Evolutionary conservation across 31 red algal genomes (phyloP), one percentile per base, ranked within the genome.

Genomic region (Odonthalia washingtoniensis): DNA sequence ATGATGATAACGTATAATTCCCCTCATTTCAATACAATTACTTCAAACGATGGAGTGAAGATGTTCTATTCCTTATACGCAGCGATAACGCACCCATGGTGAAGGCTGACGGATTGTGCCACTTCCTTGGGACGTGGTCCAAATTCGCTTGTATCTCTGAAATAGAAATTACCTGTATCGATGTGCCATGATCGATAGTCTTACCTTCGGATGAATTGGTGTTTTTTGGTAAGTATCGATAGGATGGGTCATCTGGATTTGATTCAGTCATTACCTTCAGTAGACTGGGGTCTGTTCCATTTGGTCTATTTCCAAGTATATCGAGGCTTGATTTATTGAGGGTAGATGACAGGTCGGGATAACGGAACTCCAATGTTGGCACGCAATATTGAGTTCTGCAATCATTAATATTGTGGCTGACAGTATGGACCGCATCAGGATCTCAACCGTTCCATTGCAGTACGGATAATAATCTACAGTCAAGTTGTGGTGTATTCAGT

Each of bases 291-390:
- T 68, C 0, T 17, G 76, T 60, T 18, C 70, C 83, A 40, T 76
- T 39, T 5, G 83, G 40, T 14, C 80, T 40, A 4, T 30, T 34
- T 17, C 70, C 68, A 31, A 86, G 72, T 6, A 68, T 24, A 62
- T 86, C 70, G 6, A 86, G 38, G 39, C 70, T 77, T 61, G 68
- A 28, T 77, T 86, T 70, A 45, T 86, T 86, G 24, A 86, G 70
- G 3, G 70, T 70, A 40, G 83, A 5, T 0, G 83, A 61, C n/a
- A n/a, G n/a, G n/a, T n/a, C n/a, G n/a, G n/a, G 14, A 76, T 77
- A 31, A 86, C 70, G 40, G 83, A 46, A 31, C 42, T 49, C n/a
- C 68, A 86, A 0, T 86, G 42, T 61, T 86, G 83, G 4, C 70
- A 70, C 9, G 72, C 83, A 31, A 86, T 42, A 40, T 86, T 86